These are phyloP conservation scores for Epichloe sp. DNA, from an alignment of 2,329 filamentous ascomycete genomes.

Conservation along the genomic window DNA sequence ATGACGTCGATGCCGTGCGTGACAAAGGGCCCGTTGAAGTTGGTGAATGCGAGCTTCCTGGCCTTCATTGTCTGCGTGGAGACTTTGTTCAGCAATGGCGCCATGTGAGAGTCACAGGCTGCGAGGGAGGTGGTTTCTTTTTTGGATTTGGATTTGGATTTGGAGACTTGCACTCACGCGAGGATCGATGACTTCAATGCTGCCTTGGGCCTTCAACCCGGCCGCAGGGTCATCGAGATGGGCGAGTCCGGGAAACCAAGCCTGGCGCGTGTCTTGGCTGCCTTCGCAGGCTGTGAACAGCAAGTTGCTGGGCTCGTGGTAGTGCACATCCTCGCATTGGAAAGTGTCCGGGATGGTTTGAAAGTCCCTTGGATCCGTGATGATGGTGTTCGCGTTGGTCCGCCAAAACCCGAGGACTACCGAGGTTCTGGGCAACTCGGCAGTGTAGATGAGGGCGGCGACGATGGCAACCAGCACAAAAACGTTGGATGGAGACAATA, in stretches of 20 bases:
- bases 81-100: not conserved
- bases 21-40: constrained; percentile 39
- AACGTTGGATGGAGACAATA: not conserved
- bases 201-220: constrained; percentile 24
- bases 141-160: no score
- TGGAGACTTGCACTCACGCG: constrained; percentile 22
- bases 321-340: constrained; percentile 48
- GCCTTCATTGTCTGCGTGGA: constrained; percentile 13
- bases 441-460: constrained; percentile 3
- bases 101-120: not conserved
- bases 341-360: constrained; percentile 35
- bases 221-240: constrained; percentile 27
- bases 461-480: not conserved
- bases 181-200: constrained; percentile 40
- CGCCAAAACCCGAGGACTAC: constrained; percentile 17
- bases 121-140: not conserved
- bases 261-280: constrained; percentile 23
- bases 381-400: constrained; percentile 9
- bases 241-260: constrained; percentile 38
- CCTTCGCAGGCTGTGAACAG: constrained; percentile 47
- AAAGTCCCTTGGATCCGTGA: constrained; percentile 17
- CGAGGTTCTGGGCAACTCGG: constrained; percentile 1
- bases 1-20: constrained; percentile 50
- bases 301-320: constrained; percentile 31
- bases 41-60: constrained; percentile 31